Conservation (phyloP, 176 grass and related monocot genomes). For the Saccharum officinarum region DNA sequence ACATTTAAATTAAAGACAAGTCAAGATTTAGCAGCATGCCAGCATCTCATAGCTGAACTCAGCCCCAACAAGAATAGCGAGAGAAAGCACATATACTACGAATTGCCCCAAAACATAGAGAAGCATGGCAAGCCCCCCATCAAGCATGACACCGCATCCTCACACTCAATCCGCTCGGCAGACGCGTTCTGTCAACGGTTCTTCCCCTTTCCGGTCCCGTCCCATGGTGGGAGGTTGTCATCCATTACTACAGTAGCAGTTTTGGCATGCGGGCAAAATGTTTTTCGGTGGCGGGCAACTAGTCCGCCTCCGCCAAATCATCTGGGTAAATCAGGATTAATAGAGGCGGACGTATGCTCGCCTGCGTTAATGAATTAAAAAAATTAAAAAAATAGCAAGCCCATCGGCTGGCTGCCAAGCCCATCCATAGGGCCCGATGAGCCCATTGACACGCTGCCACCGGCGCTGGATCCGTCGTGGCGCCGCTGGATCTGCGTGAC, state of each 20-base stretch:
- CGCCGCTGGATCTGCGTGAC: too few species aligned
- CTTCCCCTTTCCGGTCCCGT: constrained; percentile 39
- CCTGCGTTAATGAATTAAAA: too few species aligned
- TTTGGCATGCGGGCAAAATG: neutral
- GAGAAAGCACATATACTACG: too few species aligned
- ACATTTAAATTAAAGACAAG: constrained; percentile 9
- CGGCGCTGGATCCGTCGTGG: too few species aligned
- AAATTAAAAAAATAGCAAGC: too few species aligned
- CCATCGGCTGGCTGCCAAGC: too few species aligned
- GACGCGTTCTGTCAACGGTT: constrained; percentile 44
- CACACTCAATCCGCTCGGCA: constrained; percentile 56
- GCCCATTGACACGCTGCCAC: too few species aligned
- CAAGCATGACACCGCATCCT: constrained; percentile 56
- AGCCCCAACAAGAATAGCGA: neutral
- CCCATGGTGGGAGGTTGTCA: constrained; percentile 45
- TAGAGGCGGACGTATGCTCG: too few species aligned
- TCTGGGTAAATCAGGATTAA: too few species aligned
- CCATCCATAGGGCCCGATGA: constrained; percentile 51
- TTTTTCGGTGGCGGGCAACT: constrained; percentile 6
- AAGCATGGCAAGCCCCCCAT: neutral
- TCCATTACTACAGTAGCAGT: too few species aligned
- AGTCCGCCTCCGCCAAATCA: too few species aligned
- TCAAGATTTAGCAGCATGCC: neutral
- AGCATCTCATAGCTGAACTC: neutral
- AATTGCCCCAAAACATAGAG: neutral